These are phyloP conservation scores for Candida glucosophila DNA, from an alignment of 1,139 yeast species.

Conservation along the genomic window DNA sequence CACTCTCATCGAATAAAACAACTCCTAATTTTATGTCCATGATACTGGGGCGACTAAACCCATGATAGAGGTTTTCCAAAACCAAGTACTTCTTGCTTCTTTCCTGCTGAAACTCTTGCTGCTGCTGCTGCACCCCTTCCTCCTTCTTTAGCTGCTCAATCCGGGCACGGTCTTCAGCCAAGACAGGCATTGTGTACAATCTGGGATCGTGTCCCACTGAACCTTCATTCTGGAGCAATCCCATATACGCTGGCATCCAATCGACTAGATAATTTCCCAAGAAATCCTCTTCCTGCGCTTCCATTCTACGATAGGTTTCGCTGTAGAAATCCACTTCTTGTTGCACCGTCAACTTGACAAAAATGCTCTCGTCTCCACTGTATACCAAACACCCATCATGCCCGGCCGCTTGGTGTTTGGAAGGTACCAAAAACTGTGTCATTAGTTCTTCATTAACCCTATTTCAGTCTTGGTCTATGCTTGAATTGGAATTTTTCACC, in stretches of 20 bases:
- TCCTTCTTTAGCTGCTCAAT: conserved; percentile 1
- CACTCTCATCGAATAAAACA: conserved; percentile 52
- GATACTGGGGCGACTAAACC: conserved; percentile 59
- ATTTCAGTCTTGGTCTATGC: background rate
- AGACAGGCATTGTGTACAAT: conserved; percentile 3
- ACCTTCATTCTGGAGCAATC: conserved; percentile 16
- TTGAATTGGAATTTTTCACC: conserved; percentile 1
- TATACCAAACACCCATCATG: conserved; percentile 72
- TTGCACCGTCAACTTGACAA: conserved; percentile 57
- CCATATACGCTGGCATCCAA: conserved; percentile 45
- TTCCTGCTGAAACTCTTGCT: background rate
- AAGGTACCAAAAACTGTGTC: too few relatives aligned
- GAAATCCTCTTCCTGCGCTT: conserved; percentile 13
- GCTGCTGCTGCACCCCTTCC: background rate
- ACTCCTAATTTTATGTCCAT: conserved; percentile 81
- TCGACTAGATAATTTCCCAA: conserved; percentile 34
- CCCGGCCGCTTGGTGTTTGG: conserved; percentile 69
- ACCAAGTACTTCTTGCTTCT: conserved; percentile 42
- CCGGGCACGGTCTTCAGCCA: conserved; percentile 2
- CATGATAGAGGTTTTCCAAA: conserved; percentile 60
- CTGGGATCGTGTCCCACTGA: conserved; percentile 4
- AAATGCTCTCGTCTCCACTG: conserved; percentile 47
- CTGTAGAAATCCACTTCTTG: conserved; percentile 72
- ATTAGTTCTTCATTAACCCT: too few relatives aligned
- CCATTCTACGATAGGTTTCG: conserved; percentile 15